Evolutionary conservation across 805 yeast genomes (phyloP), one percentile per base, ranked within the genome.

Genomic region (Candida ficus): DNA sequence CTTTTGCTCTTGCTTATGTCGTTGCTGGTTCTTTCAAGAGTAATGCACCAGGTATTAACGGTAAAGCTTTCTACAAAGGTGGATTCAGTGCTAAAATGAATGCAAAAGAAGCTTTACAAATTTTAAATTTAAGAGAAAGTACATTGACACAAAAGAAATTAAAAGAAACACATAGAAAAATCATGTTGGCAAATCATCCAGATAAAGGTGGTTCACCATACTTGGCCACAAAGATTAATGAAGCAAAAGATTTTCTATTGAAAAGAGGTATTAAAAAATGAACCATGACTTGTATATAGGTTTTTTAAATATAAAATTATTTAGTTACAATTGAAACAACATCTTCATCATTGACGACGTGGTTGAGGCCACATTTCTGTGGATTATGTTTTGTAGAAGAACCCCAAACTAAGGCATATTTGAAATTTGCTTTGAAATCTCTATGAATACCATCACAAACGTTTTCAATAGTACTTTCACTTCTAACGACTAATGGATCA

Each of bases 331-430:
- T 78, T 37, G 93, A 82, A 18, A 93, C 91, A 14, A 91, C 99
- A 59, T 91, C 99, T 58, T 90, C 97, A 58, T 91, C 98, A 51
- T 85, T 78, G 12, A 93, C 82, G 28, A 68, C 67, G 60, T 91
- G 99, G 47, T 59, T 75, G 42, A 91, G 68, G 0, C 99, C 98
- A 70, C 98, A 91, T 58, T 91, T 91, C 58, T 91, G 99, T 4
- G 98, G 98, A 27, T 91, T 86, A 58, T 88, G 95, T 60, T 93
- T 93, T 7, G 97, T 84, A 35, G 95, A 82, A 1, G 90, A 79
- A 0, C 99, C 99, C 97, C 98, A 91, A 6, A 91, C 96, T 55
- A 89, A 64, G 1, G 98, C 98, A 60, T 90, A 89, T 60, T 89
- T 87, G 71, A 93, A 91, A 55, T 84, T 87, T 48, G 83, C 80